These are phyloP conservation scores for Curvularia hawaiiensis DNA, from an alignment of 2,329 filamentous ascomycete species.

Conservation along the genomic window DNA sequence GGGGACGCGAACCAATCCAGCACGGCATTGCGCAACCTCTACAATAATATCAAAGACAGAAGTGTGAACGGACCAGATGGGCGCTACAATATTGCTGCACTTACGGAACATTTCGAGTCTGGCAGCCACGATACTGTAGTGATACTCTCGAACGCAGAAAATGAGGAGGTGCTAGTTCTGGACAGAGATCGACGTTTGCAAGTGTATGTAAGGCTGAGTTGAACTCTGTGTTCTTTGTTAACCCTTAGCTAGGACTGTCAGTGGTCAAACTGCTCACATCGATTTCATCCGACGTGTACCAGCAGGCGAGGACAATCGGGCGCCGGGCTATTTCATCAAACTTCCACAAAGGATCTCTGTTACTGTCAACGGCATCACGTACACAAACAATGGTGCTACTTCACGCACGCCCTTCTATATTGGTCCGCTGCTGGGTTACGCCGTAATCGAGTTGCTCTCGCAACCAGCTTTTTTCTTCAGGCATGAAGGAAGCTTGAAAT, in stretches of 20 bases:
- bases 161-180: constrained; percentile 1
- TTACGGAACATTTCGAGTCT: constrained; percentile 1
- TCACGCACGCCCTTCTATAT: constrained; percentile 13
- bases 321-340: constrained; percentile 17
- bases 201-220: constrained; percentile 6
- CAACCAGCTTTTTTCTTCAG: constrained; percentile 31
- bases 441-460: constrained; percentile 27
- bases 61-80: not conserved
- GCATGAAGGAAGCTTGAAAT: constrained; percentile 8
- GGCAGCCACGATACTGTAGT: constrained; percentile 1
- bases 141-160: constrained; percentile 7
- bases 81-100: not conserved
- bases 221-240: not conserved
- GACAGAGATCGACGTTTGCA: constrained; percentile 8
- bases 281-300: constrained; percentile 5
- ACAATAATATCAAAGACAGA: constrained; percentile 11
- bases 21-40: constrained; percentile 9
- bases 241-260: constrained; percentile 2
- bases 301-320: not conserved
- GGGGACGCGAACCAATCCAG: constrained; percentile 4
- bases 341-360: constrained; percentile 14
- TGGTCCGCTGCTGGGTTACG: constrained; percentile 26
- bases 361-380: constrained; percentile 25
- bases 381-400: constrained; percentile 11
- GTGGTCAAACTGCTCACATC: constrained; percentile 3